Conservation (phyloP, 176 grass and related monocot species). For the Eleusine indica region DNA sequence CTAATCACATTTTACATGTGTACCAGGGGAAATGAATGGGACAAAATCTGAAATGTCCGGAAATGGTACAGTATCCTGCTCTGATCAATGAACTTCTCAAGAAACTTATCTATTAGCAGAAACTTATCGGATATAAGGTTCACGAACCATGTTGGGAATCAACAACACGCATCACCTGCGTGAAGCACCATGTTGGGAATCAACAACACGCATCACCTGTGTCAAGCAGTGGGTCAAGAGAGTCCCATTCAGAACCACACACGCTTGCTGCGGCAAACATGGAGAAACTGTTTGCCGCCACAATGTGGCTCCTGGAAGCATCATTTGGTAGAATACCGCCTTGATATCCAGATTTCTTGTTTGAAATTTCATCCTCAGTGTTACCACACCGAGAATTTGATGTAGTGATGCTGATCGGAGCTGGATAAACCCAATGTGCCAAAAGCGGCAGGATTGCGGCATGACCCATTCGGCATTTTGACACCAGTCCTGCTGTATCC, state of each 20-base stretch:
- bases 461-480: constrained; percentile 3
- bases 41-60: too few species aligned
- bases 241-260: constrained; percentile 52
- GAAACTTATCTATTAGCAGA: neutral
- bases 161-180: constrained; percentile 22
- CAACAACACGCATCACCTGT: constrained; percentile 24
- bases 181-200: neutral
- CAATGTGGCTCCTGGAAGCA: constrained; percentile 3
- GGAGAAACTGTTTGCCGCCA: neutral
- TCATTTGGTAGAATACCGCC: neutral
- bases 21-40: too few species aligned
- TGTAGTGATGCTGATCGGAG: neutral
- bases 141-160: neutral
- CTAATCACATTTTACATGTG: too few species aligned
- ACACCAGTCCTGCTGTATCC: neutral
- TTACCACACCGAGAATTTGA: neutral
- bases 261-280: neutral
- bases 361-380: neutral
- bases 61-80: neutral
- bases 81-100: neutral
- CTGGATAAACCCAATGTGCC: neutral
- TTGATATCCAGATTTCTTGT: neutral
- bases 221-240: constrained; percentile 25
- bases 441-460: neutral
- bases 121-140: neutral